Evolutionary conservation across 768 basidiomycete genomes (phyloP), one percentile per base, ranked within the genome.

Genomic region (Calocybe indica): DNA sequence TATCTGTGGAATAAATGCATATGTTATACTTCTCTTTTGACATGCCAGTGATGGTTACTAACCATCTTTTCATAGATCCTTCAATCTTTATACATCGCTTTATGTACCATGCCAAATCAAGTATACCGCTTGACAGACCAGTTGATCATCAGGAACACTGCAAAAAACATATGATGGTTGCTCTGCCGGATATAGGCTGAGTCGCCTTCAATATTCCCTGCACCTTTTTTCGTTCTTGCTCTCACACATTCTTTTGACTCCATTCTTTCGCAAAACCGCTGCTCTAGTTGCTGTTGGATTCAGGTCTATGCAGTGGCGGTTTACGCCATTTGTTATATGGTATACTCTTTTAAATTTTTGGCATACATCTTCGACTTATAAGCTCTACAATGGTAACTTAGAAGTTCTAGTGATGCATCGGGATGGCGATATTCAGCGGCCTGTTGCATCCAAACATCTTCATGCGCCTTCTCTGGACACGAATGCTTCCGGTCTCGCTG

Each of bases 401-500:
- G 22, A 22, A 22, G 22, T 22, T 22, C 22, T 1, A 22, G 57
- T 52, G 42, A 55, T 54, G 52, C 35, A 45, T 32, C 44, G 56
- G 43, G 46, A 53, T 43, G 51, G 46, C 47, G 49, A 54, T 49
- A 30, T 39, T 34, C 50, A 40, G 40, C 51, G 10, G 49, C 52
- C 52, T 44, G 54, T 50, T 51, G 63, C 35, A 31, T 43, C 45
- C 7, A 47, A 52, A 11, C 73, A 76, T 62, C 54, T 58, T 32
- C 60, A 66, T 39, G 61, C 56, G 31, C 58, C 61, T 13, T 82
- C 79, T 34, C 56, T 75, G 39, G 69, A 71, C 45, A 80, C 80
- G 35, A 75, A 70, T 50, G 76, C 72, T 5, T 82, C 81, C n/a
- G 76, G 70, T 28, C 60, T 80, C 36, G 78, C 80, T 32, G 75